These are phyloP conservation scores for Eucalyptus fibrosa DNA, from an alignment of 345 rosid species.

Conservation along the genomic window DNA sequence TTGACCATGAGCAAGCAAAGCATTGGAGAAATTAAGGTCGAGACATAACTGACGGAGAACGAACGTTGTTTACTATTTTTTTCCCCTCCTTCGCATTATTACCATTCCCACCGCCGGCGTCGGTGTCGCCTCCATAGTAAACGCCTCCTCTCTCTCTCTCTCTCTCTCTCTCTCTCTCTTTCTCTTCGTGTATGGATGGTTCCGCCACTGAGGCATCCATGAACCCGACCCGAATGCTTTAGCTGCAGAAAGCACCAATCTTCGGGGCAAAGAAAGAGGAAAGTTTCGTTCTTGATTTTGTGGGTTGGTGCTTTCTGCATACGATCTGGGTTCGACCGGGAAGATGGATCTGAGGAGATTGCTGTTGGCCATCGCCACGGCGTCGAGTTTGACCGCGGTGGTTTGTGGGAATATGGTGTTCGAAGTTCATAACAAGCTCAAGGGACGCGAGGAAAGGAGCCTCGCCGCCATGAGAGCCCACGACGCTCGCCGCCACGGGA, in stretches of 20 bases:
- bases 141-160: neutral
- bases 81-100: neutral
- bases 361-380: neutral
- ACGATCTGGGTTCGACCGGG: neutral
- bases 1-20: neutral
- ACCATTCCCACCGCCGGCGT: neutral
- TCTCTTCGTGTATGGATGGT: neutral
- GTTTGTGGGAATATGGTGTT: slow-evolving; percentile 14
- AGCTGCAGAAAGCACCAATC: neutral
- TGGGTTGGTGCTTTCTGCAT: neutral
- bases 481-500: slow-evolving; percentile 23
- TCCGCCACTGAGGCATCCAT: neutral
- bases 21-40: neutral
- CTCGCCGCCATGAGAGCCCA: slow-evolving; percentile 16
- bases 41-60: neutral
- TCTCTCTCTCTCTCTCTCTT: neutral
- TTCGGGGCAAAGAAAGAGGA: neutral
- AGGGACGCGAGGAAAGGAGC: neutral
- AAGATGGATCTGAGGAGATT: slow-evolving; percentile 11
- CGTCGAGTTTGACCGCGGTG: neutral
- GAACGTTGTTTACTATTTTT: neutral
- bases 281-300: neutral
- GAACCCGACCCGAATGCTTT: neutral
- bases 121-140: neutral
- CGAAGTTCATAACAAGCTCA: slow-evolving; percentile 14